Percentiles rank a stretch among this genome's conserved stretches.
Evolutionary conservation across 495 filamentous ascomycete genomes (phyloP).

Genomic region (Clavariopsis aquatica): DNA sequence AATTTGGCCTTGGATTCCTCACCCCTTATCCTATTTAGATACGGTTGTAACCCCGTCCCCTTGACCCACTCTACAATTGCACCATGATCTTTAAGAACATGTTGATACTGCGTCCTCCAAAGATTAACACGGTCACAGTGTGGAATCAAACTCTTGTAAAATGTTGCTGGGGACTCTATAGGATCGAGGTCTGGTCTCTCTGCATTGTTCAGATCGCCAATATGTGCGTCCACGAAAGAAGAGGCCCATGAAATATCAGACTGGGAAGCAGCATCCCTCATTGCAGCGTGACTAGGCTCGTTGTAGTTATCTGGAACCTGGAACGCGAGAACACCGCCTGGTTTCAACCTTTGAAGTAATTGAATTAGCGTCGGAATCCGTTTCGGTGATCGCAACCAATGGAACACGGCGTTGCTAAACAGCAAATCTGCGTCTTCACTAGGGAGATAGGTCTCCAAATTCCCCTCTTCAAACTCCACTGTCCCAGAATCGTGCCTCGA

Average conservation of each 20-base stretch:
- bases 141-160: slow-evolving; percentile 53
- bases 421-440: slow-evolving; percentile 47
- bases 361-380: slow-evolving; percentile 50
- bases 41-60: slow-evolving; percentile 57
- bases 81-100: slow-evolving; percentile 50
- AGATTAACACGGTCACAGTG: slow-evolving; percentile 48
- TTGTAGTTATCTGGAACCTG: slow-evolving; percentile 57
- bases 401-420: slow-evolving; percentile 59
- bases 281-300: slow-evolving; percentile 53
- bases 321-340: slow-evolving; percentile 55
- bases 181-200: slow-evolving; percentile 49
- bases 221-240: neutral
- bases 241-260: slow-evolving; percentile 45
- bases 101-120: slow-evolving; percentile 57
- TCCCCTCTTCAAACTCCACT: slow-evolving; percentile 19
- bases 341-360: slow-evolving; percentile 45
- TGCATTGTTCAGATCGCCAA: slow-evolving; percentile 34
- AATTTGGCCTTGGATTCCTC: slow-evolving; percentile 46
- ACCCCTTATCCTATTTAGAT: slow-evolving; percentile 47
- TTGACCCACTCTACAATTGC: slow-evolving; percentile 61
- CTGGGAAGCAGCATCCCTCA: slow-evolving; percentile 50
- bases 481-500: slow-evolving; percentile 3
- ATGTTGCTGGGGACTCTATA: slow-evolving; percentile 50
- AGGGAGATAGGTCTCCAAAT: slow-evolving; percentile 47
- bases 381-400: slow-evolving; percentile 52